Percentiles rank a stretch among this genome's conserved stretches.
These are phyloP conservation scores for Hydnum rufescens DNA, from an alignment of 768 basidiomycete genomes.

Conservation along the genomic window DNA sequence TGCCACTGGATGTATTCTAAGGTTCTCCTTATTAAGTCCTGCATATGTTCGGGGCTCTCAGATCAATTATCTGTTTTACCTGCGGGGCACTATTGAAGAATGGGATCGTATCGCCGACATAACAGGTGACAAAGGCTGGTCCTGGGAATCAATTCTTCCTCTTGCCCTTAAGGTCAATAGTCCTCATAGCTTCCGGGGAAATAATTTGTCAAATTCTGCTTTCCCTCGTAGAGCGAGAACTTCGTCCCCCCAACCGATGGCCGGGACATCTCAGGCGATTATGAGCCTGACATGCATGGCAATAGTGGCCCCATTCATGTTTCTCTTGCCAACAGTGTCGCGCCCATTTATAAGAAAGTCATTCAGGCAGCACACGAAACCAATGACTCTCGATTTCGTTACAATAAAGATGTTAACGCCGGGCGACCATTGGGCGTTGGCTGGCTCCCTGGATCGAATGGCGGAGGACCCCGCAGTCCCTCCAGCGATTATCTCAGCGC, in stretches of 20 bases:
- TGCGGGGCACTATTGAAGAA: neutral
- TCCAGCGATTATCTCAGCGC: constrained; percentile 9
- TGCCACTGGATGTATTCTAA: neutral
- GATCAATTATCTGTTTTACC: neutral
- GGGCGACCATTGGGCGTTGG: neutral
- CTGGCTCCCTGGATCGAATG: neutral
- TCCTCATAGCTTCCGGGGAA: neutral
- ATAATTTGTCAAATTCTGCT: neutral
- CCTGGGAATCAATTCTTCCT: neutral
- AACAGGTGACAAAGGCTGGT: neutral
- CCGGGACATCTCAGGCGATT: neutral
- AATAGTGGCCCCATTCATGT: neutral
- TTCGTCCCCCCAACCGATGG: neutral
- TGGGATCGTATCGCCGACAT: neutral
- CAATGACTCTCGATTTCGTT: neutral
- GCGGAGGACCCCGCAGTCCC: neutral
- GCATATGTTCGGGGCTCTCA: neutral
- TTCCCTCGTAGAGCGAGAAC: neutral
- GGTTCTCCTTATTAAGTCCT: neutral
- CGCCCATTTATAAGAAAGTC: neutral
- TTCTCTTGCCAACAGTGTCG: neutral
- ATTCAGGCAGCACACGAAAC: neutral
- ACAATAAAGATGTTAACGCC: neutral
- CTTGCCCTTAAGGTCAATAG: neutral
- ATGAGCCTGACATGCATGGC: neutral